Conservation (phyloP, 2,329 filamentous ascomycete species). For the Alternaria burnsii region DNA sequence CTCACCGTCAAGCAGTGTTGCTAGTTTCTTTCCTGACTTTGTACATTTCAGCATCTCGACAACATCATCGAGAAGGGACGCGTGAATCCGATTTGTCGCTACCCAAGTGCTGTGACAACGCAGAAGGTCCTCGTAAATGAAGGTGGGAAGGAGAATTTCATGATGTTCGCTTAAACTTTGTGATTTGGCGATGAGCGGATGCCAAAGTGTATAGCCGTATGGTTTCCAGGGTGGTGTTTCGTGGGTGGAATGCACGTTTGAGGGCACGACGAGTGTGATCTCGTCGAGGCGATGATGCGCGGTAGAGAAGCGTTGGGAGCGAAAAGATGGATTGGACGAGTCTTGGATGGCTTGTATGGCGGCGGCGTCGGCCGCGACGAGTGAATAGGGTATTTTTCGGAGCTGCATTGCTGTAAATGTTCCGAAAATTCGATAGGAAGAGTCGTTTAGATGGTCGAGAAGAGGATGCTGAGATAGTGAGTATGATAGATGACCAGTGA, state of each 20-base stretch:
- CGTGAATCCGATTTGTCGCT: not conserved
- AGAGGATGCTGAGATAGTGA: too few species aligned
- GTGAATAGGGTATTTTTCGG: constrained; percentile 17
- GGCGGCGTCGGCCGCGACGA: constrained; percentile 2
- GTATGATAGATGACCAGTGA: too few species aligned
- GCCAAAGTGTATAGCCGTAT: constrained; percentile 55
- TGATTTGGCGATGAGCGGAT: constrained; percentile 51
- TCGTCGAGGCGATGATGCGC: constrained; percentile 16
- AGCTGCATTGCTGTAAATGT: constrained; percentile 7
- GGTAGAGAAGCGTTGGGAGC: constrained; percentile 26
- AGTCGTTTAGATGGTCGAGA: not conserved
- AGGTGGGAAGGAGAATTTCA: constrained; percentile 18
- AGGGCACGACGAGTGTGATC: constrained; percentile 16
- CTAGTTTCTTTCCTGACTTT: constrained; percentile 7
- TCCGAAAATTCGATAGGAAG: not conserved
- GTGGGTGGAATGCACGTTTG: constrained; percentile 19
- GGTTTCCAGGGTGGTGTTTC: constrained; percentile 34
- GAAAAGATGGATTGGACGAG: constrained; percentile 9
- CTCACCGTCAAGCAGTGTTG: constrained; percentile 12
- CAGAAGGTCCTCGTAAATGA: constrained; percentile 46
- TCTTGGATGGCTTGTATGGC: constrained; percentile 11
- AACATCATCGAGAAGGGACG: constrained; percentile 3
- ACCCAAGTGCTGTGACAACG: constrained; percentile 18
- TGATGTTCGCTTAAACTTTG: constrained; percentile 42
- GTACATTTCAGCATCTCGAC: constrained; percentile 10